phyloP scores from a whole-genome alignment of 495 filamentous ascomycete species.

The Aspergillus sclerotioniger region DNA sequence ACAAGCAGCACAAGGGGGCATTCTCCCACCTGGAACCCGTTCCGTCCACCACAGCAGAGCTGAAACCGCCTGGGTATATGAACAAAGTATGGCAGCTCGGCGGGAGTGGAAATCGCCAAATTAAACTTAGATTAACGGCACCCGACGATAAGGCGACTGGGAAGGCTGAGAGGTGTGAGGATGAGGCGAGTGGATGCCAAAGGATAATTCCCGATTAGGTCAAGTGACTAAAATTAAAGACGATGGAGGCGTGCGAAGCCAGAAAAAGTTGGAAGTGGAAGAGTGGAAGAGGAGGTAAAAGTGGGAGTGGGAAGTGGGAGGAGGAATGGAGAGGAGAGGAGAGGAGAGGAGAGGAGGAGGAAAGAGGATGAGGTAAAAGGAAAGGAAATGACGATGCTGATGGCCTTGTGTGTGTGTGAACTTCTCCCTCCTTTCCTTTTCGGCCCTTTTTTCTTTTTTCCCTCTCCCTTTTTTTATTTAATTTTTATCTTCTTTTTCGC shows the following conservation, averaged over 20 bases:
- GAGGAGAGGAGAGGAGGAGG: not conserved
- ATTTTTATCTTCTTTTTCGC: constrained; percentile 1
- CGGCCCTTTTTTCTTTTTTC: constrained; percentile 2
- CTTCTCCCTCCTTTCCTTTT: constrained; percentile 7
- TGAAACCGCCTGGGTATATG: not conserved
- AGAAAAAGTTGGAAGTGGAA: constrained; percentile 11
- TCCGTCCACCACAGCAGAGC: not conserved
- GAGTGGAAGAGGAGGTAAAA: not conserved
- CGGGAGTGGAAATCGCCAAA: not conserved
- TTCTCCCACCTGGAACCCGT: constrained; percentile 1
- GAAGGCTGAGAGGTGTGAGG: not conserved
- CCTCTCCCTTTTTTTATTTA: constrained; percentile 3
- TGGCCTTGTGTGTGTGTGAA: constrained; percentile 5
- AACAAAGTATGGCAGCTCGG: not conserved
- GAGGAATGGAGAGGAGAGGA: not conserved
- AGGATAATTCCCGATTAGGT: constrained; percentile 8
- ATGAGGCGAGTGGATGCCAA: constrained; percentile 5
- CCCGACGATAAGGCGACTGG: not conserved
- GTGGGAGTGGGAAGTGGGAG: constrained; percentile 1
- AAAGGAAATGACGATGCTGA: constrained; percentile 6
- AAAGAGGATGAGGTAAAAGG: constrained; percentile 4
- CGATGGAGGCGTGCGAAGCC: constrained; percentile 10
- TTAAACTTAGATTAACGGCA: constrained; percentile 4
- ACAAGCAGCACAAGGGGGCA: not conserved
- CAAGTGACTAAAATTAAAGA: constrained; percentile 8